Evolutionary conservation across 345 rosid genomes (phyloP), one percentile per base, ranked within the genome.

Genomic region (Salix arbutifolia): DNA sequence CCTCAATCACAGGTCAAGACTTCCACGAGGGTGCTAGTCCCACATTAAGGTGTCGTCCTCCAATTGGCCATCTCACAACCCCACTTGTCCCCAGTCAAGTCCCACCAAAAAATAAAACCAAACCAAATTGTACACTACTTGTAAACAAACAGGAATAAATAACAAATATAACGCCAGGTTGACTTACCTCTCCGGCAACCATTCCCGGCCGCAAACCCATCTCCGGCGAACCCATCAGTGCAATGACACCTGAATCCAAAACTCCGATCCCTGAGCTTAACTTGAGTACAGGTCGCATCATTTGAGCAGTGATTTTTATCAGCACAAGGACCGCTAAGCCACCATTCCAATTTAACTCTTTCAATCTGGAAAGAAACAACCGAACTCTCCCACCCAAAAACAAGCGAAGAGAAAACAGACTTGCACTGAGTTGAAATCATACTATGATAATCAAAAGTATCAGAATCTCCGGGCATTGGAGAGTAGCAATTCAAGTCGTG

Each of bases 111-210:
- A 64, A 40, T 11, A 16, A 30, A 30, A 40, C 16, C 8, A 56
- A 6, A 56, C 77, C n/a, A 46, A 65, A 50, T 33, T 33, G 13
- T 14, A 66, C 35, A 76, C 4, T 53, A 52, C 67, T 66, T 10
- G 6, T 28, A 62, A 76, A 14, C 23, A 72, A 28, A 65, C 62
- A 38, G 1, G 52, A 75, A 30, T 58, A 65, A 65, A 64, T 17
- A 65, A 33, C 37, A 21, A 26, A 26, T n/a, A 30, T 25, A 60
- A 72, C 23, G 16, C 68, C 33, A 66, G 61, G 74, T 78, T 81
- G 87, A 87, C 97, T 88, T 73, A 96, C 99, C 89, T 83, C 72
- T 85, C 81, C 65, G 80, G 84, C 99, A 96, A 72, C 92, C 88
- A 18, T 17, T 14, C 37, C 90, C 90, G 50, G 19, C 30, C 28